These are phyloP conservation scores for Globisporangium recalcitrans DNA, from an alignment of 352 stramenopile species.

Conservation along the genomic window DNA sequence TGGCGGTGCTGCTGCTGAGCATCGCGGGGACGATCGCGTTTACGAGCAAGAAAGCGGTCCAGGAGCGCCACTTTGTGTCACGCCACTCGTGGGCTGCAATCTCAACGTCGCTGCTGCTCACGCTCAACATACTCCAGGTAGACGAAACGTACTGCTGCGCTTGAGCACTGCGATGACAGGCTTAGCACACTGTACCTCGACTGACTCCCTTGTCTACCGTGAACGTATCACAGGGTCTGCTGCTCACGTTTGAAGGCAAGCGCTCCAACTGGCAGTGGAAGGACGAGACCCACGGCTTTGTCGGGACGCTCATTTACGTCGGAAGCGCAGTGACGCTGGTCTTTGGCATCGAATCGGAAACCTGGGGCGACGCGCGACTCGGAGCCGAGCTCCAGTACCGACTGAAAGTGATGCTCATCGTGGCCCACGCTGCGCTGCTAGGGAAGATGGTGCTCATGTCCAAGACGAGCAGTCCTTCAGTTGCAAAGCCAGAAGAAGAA, in stretches of 20 bases:
- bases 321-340: constrained; percentile 36
- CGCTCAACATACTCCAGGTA: constrained; percentile 61
- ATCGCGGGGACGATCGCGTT: constrained; percentile 33
- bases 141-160: background rate
- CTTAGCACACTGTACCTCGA: background rate
- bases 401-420: constrained; percentile 34
- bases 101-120: constrained; percentile 44
- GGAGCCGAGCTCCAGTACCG: constrained; percentile 35
- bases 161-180: background rate
- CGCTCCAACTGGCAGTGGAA: constrained; percentile 65
- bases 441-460: constrained; percentile 2
- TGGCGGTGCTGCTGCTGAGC: constrained; percentile 31
- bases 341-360: constrained; percentile 43
- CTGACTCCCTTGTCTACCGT: background rate
- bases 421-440: constrained; percentile 46
- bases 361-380: constrained; percentile 27
- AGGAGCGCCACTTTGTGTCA: constrained; percentile 36
- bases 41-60: constrained; percentile 24
- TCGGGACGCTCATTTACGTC: constrained; percentile 55
- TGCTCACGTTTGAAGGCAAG: constrained; percentile 55
- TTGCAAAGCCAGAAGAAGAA: background rate
- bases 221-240: constrained; percentile 24
- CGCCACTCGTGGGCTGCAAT: constrained; percentile 53
- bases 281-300: constrained; percentile 62
- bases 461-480: background rate